Percentiles rank a stretch among this genome's conserved stretches.
Evolutionary conservation across 177 flowering plant species (phyloP).

Genomic region (Vitis hybrid): DNA sequence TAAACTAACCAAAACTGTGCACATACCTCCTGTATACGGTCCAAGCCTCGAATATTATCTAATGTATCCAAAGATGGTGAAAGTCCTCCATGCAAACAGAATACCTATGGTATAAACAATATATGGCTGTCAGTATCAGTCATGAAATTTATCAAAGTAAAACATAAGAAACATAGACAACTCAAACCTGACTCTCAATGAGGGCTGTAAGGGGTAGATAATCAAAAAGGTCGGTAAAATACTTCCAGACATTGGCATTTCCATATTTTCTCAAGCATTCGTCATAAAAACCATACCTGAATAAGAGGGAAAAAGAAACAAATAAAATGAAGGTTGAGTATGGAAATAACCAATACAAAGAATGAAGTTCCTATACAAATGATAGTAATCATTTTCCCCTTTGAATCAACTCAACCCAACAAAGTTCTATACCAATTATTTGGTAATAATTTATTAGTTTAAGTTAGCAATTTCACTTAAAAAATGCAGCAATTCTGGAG

Average conservation of each 20-base stretch:
- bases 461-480: too few species aligned
- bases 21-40: conserved; percentile 91
- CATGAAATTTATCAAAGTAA: conserved; percentile 6
- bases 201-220: conserved; percentile 94
- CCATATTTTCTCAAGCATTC: conserved; percentile 97
- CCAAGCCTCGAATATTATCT: conserved; percentile 86
- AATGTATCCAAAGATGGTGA: conserved; percentile 95
- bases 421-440: too few species aligned
- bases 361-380: too few species aligned
- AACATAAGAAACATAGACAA: conserved; percentile 1
- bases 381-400: too few species aligned
- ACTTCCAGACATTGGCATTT: conserved; percentile 97
- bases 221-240: conserved; percentile 92
- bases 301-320: neutral
- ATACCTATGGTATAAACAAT: conserved; percentile 44
- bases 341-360: neutral
- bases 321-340: neutral
- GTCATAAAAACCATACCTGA: conserved; percentile 96
- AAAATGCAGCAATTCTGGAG: too few species aligned
- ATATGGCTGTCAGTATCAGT: conserved; percentile 19
- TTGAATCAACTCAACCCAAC: too few species aligned
- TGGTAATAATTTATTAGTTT: too few species aligned
- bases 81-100: conserved; percentile 99
- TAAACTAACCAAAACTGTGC: neutral
- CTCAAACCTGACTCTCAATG: conserved; percentile 90